Base-by-base conservation (phyloP, 805 yeast species). In the Zygosaccharomyces siamensis region DNA sequence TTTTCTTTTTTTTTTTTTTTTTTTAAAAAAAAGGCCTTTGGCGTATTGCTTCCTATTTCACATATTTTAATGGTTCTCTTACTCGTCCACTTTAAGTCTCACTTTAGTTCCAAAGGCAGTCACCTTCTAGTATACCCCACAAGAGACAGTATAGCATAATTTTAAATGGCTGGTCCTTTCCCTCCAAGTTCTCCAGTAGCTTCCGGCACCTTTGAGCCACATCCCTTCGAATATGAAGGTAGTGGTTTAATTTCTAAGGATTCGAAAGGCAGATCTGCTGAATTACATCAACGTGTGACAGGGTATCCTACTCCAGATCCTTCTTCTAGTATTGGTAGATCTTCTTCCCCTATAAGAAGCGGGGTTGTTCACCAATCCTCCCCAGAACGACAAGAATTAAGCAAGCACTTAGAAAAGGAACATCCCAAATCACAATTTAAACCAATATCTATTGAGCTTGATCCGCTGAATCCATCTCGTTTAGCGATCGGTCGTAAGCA, bases 251-350 rank as follows among this genome's bases (percentile, higher is more conserved):
- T 32, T 7, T 21, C 31, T 14, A 21, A 33, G 43, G 40, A 21
- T 6, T 12, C 11, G 24, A 41, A 30, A 18, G 33, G 28, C 16
- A 14, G 27, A 4, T n/a, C 36, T 14, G 18, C 35, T 20, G 36
- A n/a, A 30, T 20, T 30, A 23, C 37, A 12, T 5, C 47, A 39
- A 30, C 47, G 48, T 23, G 49, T 45, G 5, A 47, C 51, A 21
- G 71, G 71, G 7, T 81, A 81, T 57, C 87, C 88, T 10, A 84
- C 89, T 0, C 92, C 92, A 18, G 78, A 81, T 55, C 89, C 92
- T 0, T 83, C 89, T 1, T 78, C 83, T 1, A 74, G 79, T 5
- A 57, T 70, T 5, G 80, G 79, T 14, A 58, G 67, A 38, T 66
- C 72, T 1, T 70, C 74, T 1, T 70, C 75, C 2, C 73, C 69